Evolutionary conservation across 192 early-diverging fungal genomes (phyloP), one percentile per base, ranked within the genome.

Genomic region (Diversispora epigaea): DNA sequence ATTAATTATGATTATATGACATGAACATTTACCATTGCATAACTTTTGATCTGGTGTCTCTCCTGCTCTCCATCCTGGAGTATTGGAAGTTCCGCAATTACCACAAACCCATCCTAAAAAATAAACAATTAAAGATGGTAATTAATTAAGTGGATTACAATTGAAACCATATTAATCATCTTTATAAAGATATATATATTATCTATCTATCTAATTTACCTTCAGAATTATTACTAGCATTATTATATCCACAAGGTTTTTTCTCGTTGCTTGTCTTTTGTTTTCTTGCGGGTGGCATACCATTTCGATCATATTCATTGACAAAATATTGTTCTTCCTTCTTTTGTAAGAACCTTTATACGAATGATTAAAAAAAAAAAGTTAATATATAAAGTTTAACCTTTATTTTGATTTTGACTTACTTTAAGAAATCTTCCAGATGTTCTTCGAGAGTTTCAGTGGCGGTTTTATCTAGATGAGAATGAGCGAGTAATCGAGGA

Each of bases 11-110:
- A 19, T 9, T 14, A 43, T 21, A 56, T 60, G 10, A 17, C 50
- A 17, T 17, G n/a, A 54, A 54, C 0, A 71, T 32, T 10, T 64
- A 77, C 76, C 71, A n/a, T 73, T 77, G 63, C 76, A 77, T 25
- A 77, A 60, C 46, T 73, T 77, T 58, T 77, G 60, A 15, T 77
- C 76, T 10, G 76, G 70, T 22, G 76, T 73, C 50, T 73, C 76
- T 19, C 69, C 76, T 11, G 76, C 76, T 54, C 71, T 39, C 76
- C 76, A 77, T n/a, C 71, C 76, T 6, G 76, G 76, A 4, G 76
- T 73, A 52, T 57, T 44, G n/a, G 49, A 64, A 6, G 76, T 77
- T 43, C 39, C 21, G 17, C 76, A 77, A 50, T 77, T 77, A 14
- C 69, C 71, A 61, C 76, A 77, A 19, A 68, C 25, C 62, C 46